Base-by-base conservation (phyloP, 2,329 filamentous ascomycete genomes). In the Botrytis fabae region DNA sequence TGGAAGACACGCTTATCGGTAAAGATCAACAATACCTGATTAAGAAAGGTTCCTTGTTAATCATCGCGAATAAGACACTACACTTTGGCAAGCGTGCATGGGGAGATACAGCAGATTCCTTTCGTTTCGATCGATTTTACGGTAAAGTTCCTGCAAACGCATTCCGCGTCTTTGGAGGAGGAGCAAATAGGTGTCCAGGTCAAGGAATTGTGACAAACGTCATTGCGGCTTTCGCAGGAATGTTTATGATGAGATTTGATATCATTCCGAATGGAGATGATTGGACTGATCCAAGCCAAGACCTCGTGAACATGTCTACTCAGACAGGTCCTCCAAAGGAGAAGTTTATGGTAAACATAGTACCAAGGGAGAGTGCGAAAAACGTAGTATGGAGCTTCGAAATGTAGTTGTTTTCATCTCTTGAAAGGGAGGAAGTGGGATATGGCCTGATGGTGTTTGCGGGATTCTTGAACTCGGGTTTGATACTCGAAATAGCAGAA, bases 21-120 rank as follows among this genome's bases (percentile, higher is more conserved):
- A 22, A 59, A n/a, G 70, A 72, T 68, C 46, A 72, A 57, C 46
- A 72, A 57, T 72, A 68, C 44, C 62, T 68, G 5, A 62, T 72
- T 12, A 68, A 48, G 64, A 72, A 72, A 25, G 51, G 42, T 60
- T 72, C 70, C 9, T 16, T 72, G 25, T 62, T 72, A 2, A 59
- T 72, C 10, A 68, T 72, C 10, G 62, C 51, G 1, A 72, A 72
- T 22, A 68, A 18, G 46, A 32, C 16, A 25, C 44, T 68, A 25
- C 61, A 72, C 57, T 68, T 72, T 46, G 62, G 68, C 70, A 72
- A 72, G 25, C 32, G 44, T 32, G 35, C 32, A 40, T 72, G 70
- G 62, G 70, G 70, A 28, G 62, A 60, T 10, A 38, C 48, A 7
- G 62, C 51, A 14, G 40, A 72, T 44, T 35, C 22, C 25, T 72